Evolutionary conservation across 1,284 basidiomycete species (phyloP).

Genomic region (Ustilago nuda): DNA sequence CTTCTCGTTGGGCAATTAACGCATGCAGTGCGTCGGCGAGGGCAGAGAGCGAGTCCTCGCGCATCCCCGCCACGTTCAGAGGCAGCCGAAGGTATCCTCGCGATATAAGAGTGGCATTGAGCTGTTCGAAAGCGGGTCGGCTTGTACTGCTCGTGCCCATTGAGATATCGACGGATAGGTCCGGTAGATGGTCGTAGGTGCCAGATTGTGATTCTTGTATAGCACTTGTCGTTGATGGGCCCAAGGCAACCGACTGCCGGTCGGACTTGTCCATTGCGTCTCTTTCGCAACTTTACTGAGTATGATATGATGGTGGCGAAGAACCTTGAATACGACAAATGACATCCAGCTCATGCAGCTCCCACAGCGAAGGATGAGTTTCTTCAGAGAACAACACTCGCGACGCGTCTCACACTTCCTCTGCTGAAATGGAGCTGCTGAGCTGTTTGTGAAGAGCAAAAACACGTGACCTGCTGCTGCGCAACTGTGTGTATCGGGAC

Average conservation of each 20-base stretch:
- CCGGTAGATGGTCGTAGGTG: constrained; percentile 38
- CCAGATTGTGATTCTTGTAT: constrained; percentile 10
- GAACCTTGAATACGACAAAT: background rate
- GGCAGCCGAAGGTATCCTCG: constrained; percentile 48
- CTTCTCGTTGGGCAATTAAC: constrained; percentile 55
- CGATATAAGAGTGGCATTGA: constrained; percentile 53
- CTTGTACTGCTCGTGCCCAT: constrained; percentile 13
- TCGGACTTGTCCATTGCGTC: constrained; percentile 8
- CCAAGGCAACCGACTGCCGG: background rate
- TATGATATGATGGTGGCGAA: constrained; percentile 19
- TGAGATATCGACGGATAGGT: constrained; percentile 38
- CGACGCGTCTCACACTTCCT: constrained; percentile 32
- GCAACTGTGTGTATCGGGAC: constrained; percentile 1
- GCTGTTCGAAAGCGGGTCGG: constrained; percentile 53
- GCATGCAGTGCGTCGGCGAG: constrained; percentile 53
- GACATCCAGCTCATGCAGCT: constrained; percentile 1
- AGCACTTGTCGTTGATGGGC: background rate
- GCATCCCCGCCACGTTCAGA: constrained; percentile 43
- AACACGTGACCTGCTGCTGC: constrained; percentile 26
- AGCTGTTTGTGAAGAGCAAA: constrained; percentile 1
- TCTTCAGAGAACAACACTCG: constrained; percentile 42
- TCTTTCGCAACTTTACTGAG: background rate
- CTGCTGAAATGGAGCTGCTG: background rate
- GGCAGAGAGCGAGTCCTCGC: constrained; percentile 18
- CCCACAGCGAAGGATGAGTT: background rate